These are phyloP conservation scores for Chaetoceros tenuissimus DNA, from an alignment of 108 stramenopile genomes.

Conservation along the genomic window DNA sequence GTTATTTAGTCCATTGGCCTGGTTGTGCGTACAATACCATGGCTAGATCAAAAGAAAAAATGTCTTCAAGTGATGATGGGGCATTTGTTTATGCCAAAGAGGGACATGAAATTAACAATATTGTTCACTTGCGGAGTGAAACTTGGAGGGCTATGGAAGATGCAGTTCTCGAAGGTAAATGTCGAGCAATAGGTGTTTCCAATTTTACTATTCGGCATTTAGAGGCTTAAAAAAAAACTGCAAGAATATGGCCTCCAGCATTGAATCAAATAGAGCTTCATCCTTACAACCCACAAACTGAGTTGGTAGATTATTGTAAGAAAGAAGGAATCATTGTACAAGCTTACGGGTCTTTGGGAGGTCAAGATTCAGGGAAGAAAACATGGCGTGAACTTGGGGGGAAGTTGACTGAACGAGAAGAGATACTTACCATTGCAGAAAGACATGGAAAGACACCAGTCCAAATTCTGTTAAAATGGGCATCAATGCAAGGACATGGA, in stretches of 20 bases:
- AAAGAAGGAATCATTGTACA: conserved; percentile 56
- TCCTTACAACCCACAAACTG: conserved; percentile 59
- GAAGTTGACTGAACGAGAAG: conserved; percentile 11
- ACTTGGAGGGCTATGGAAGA: conserved; percentile 88
- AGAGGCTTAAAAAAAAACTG: conserved; percentile 39
- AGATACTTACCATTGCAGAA: conserved; percentile 31
- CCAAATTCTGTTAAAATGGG: conserved; percentile 68
- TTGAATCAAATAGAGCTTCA: conserved; percentile 85
- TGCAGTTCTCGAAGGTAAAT: conserved; percentile 35
- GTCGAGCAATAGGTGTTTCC: conserved; percentile 68
- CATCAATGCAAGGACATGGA: conserved; percentile 30
- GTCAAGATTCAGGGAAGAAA: conserved; percentile 48
- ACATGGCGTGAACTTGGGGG: conserved; percentile 41
- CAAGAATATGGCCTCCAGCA: conserved; percentile 65
- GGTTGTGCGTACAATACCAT: conserved; percentile 23
- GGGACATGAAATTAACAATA: conserved; percentile 24
- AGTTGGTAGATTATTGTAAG: conserved; percentile 61
- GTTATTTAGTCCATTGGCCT: conserved; percentile 76
- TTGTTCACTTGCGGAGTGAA: conserved; percentile 43
- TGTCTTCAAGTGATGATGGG: not conserved
- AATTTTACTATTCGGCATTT: conserved; percentile 61
- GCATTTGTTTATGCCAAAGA: not conserved
- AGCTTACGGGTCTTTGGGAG: conserved; percentile 72
- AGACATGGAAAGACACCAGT: conserved; percentile 36
- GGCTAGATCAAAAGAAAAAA: conserved; percentile 21